These are phyloP conservation scores for Clathrospora elynae DNA, from an alignment of 2,329 filamentous ascomycete species.

Conservation along the genomic window DNA sequence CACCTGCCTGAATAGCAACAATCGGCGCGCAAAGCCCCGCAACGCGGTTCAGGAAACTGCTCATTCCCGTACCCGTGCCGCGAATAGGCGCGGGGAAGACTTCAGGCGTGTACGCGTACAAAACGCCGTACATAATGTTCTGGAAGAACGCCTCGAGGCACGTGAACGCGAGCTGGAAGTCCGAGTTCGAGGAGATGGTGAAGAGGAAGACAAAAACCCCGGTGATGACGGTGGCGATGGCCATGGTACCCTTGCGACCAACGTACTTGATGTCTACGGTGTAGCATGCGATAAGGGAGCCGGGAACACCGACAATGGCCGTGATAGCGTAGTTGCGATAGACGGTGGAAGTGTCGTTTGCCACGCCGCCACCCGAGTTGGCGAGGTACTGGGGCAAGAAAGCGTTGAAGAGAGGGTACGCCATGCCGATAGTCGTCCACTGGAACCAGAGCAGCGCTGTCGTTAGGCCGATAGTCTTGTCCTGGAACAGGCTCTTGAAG, in stretches of 20 bases:
- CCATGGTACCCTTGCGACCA: constrained; percentile 74
- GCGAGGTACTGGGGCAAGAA: constrained; percentile 87
- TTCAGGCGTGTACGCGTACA: constrained; percentile 79
- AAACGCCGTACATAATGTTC: constrained; percentile 64
- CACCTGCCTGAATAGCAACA: constrained; percentile 58
- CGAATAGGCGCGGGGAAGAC: constrained; percentile 74
- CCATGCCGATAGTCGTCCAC: constrained; percentile 84
- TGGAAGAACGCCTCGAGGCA: constrained; percentile 73
- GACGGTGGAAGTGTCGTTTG: constrained; percentile 46
- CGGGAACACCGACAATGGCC: constrained; percentile 75
- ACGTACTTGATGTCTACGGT: constrained; percentile 73
- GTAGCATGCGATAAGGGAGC: constrained; percentile 74
- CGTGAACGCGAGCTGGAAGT: constrained; percentile 67
- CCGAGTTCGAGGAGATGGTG: constrained; percentile 61
- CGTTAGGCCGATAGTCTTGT: constrained; percentile 54
- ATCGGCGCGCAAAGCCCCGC: constrained; percentile 72
- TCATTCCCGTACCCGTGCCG: constrained; percentile 73
- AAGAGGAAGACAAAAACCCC: constrained; percentile 73
- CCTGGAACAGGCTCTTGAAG: constrained; percentile 66
- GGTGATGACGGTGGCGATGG: constrained; percentile 68
- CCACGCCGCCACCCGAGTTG: constrained; percentile 53
- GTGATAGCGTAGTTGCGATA: constrained; percentile 87
- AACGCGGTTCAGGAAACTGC: constrained; percentile 71
- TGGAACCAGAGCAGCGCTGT: constrained; percentile 71
- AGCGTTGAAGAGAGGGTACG: constrained; percentile 85